Percentiles rank a stretch among this genome's conserved stretches.
Conservation (phyloP, 257 asterid genomes). For the Craterostigma plantagineum region DNA sequence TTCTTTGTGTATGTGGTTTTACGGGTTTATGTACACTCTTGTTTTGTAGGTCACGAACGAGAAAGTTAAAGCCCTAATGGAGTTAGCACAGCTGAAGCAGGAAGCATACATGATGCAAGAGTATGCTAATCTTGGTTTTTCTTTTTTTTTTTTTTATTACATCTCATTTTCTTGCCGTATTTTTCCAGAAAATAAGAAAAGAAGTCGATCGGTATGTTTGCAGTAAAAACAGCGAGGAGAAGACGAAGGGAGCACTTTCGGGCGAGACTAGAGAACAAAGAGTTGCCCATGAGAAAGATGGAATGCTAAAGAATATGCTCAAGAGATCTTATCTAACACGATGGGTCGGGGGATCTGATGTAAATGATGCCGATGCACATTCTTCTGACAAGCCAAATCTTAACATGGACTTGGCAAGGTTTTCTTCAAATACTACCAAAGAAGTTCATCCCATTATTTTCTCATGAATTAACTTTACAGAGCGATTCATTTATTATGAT, state of each 20-base stretch:
- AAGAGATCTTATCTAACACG: not conserved
- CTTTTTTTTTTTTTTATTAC: not conserved
- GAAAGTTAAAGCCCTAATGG: conserved; percentile 88
- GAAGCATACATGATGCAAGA: conserved; percentile 36
- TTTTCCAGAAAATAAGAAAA: too few relatives aligned
- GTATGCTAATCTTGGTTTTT: conserved; percentile 27
- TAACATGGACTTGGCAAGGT: conserved; percentile 65
- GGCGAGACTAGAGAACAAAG: conserved; percentile 20
- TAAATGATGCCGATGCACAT: conserved; percentile 16
- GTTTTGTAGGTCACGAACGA: conserved; percentile 90
- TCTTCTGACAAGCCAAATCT: conserved; percentile 24
- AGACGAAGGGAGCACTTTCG: conserved; percentile 18
- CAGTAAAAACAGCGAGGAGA: too few relatives aligned
- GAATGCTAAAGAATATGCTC: conserved; percentile 28
- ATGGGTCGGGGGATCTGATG: conserved; percentile 3
- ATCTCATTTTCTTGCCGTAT: not conserved
- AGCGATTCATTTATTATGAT: too few relatives aligned
- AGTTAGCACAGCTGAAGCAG: conserved; percentile 78
- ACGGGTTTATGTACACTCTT: too few relatives aligned
- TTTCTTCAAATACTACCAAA: too few relatives aligned
- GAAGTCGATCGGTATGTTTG: too few relatives aligned
- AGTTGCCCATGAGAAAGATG: conserved; percentile 47
- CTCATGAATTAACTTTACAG: too few relatives aligned
- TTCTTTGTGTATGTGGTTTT: too few relatives aligned
- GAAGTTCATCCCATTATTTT: too few relatives aligned